phyloP scores from a whole-genome alignment of 2,329 filamentous ascomycete species.

The Fusarium scirpi region DNA sequence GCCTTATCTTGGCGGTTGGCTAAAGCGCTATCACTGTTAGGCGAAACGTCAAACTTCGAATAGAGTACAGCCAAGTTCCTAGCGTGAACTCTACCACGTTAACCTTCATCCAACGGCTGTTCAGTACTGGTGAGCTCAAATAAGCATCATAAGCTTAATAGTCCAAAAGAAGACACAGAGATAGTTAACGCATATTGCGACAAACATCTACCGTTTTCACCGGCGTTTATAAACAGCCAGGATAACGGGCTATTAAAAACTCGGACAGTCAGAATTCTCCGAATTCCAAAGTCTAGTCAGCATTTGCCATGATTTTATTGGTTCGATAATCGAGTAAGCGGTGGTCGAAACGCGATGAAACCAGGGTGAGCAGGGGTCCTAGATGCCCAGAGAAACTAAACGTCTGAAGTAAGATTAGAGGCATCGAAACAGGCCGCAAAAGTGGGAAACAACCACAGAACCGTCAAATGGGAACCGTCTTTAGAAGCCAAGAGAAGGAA shows the following conservation, averaged over 20 bases:
- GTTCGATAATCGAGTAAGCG: background rate
- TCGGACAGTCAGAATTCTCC: background rate
- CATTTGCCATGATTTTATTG: background rate
- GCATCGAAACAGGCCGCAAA: background rate
- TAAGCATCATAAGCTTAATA: background rate
- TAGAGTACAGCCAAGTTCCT: background rate
- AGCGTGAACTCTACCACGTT: background rate
- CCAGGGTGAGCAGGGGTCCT: background rate
- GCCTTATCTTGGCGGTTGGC: background rate
- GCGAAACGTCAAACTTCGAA: background rate
- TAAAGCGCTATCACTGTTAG: background rate
- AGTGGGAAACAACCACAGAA: background rate
- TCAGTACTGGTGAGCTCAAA: no score
- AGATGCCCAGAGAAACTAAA: conserved; percentile 21
- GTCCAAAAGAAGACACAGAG: background rate
- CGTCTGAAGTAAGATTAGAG: conserved; percentile 7
- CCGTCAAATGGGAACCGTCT: background rate
- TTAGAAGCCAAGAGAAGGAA: background rate
- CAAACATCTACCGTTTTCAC: background rate
- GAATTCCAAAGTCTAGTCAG: background rate
- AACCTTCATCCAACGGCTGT: background rate
- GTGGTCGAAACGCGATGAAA: conserved; percentile 20
- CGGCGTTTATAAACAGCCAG: no score
- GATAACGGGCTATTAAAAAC: background rate
- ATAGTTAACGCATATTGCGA: no score